Evolutionary conservation across 2,329 filamentous ascomycete species (phyloP).

Genomic region (Proliferodiscus dingleyae): DNA sequence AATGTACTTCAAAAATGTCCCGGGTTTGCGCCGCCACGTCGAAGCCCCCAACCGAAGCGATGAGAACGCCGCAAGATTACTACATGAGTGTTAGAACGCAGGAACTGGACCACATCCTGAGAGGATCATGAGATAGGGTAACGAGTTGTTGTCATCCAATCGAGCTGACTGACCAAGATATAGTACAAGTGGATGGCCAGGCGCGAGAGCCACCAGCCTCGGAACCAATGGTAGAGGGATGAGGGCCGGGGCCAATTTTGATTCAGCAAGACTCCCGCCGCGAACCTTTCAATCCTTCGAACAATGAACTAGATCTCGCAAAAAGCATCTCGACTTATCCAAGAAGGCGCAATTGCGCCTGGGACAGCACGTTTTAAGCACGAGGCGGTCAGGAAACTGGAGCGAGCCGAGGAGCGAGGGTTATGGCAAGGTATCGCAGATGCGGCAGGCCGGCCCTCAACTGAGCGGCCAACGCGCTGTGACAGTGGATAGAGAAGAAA

Average conservation of each 20-base stretch:
- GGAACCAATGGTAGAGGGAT: conserved; percentile 22
- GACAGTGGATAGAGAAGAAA: conserved; percentile 4
- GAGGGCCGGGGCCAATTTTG: conserved; percentile 19
- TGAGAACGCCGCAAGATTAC: conserved; percentile 11
- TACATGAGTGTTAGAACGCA: conserved; percentile 24
- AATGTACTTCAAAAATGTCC: too few species aligned
- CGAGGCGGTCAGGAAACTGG: conserved; percentile 18
- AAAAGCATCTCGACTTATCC: conserved; percentile 31
- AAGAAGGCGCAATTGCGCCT: conserved; percentile 23
- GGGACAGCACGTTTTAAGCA: conserved; percentile 16
- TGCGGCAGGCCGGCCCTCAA: conserved; percentile 11
- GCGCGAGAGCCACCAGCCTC: conserved; percentile 19
- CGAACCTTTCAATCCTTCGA: conserved; percentile 28
- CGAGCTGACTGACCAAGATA: conserved; percentile 30
- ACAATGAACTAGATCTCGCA: conserved; percentile 24
- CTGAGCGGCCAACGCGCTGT: conserved; percentile 15
- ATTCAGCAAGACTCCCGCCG: conserved; percentile 23
- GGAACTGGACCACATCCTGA: conserved; percentile 4
- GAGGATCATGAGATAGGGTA: conserved; percentile 9
- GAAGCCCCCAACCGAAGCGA: neutral
- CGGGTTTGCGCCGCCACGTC: neutral
- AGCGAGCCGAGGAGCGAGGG: conserved; percentile 4
- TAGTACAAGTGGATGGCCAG: conserved; percentile 26
- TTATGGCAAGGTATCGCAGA: conserved; percentile 6
- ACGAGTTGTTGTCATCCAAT: conserved; percentile 19